These are phyloP conservation scores for Rhizopus stolonifer DNA, from an alignment of 371 early-diverging fungal genomes.

Conservation along the genomic window DNA sequence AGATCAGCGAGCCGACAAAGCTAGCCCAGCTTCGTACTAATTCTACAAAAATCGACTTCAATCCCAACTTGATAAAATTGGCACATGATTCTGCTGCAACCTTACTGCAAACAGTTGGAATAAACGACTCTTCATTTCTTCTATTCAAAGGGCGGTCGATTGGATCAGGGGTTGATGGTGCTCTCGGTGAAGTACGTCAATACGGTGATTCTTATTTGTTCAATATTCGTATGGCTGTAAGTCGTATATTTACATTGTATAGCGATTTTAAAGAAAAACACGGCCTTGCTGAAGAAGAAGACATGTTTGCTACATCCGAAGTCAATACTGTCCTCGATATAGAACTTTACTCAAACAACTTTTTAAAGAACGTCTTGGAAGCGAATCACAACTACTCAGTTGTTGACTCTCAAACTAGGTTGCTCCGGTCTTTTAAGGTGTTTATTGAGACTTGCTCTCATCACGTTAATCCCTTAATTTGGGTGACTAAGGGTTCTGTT, in stretches of 20 bases:
- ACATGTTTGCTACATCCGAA: slow-evolving; percentile 21
- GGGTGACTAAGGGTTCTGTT: slow-evolving; percentile 22
- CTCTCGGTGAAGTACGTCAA: slow-evolving; percentile 29
- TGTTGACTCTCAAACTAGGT: slow-evolving; percentile 35
- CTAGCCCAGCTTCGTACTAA: slow-evolving; percentile 24
- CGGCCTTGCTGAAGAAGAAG: slow-evolving; percentile 3
- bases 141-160: slow-evolving; percentile 9
- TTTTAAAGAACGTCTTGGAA: slow-evolving; percentile 22
- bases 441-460: slow-evolving; percentile 37
- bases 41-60: slow-evolving; percentile 29
- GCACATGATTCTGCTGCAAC: slow-evolving; percentile 17
- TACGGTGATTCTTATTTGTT: slow-evolving; percentile 47
- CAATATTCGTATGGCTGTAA: slow-evolving; percentile 31
- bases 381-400: slow-evolving; percentile 41
- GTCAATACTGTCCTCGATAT: slow-evolving; percentile 23
- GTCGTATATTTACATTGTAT: slow-evolving; percentile 24
- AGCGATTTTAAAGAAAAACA: slow-evolving; percentile 12
- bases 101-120: slow-evolving; percentile 17
- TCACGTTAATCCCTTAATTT: slow-evolving; percentile 29
- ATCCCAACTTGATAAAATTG: slow-evolving; percentile 6
- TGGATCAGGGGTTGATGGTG: slow-evolving; percentile 32
- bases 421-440: slow-evolving; percentile 34
- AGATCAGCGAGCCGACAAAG: slow-evolving; percentile 36
- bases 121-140: neutral
- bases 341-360: slow-evolving; percentile 14